These are phyloP conservation scores for Ceratobasidium sp. DNA, from an alignment of 1,284 basidiomycete genomes.

Conservation along the genomic window DNA sequence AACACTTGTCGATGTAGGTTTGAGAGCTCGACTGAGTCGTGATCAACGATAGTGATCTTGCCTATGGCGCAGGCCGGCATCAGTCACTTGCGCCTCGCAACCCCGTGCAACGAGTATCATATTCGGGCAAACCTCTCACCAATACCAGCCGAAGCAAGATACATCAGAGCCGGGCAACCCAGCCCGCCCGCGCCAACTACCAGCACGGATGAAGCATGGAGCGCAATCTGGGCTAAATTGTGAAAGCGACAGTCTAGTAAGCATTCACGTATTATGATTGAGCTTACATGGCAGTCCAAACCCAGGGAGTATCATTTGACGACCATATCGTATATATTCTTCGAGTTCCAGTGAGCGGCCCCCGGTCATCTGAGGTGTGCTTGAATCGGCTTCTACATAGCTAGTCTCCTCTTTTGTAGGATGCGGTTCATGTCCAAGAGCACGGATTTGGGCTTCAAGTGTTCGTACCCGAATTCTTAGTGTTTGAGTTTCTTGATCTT, in stretches of 20 bases:
- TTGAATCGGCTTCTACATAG: neutral
- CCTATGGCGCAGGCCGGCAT: conserved; percentile 59
- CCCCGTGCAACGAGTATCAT: conserved; percentile 11
- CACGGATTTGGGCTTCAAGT: conserved; percentile 16
- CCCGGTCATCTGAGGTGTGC: neutral
- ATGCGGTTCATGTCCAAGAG: conserved; percentile 18
- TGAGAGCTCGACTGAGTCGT: conserved; percentile 89
- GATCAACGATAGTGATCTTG: conserved; percentile 87
- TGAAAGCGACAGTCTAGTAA: conserved; percentile 19
- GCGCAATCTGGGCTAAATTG: conserved; percentile 79
- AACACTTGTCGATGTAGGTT: conserved; percentile 96
- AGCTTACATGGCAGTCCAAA: conserved; percentile 82
- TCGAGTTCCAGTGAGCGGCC: conserved; percentile 52
- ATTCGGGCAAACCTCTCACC: conserved; percentile 63
- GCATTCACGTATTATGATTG: no score
- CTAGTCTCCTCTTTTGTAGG: neutral
- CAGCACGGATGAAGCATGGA: conserved; percentile 79
- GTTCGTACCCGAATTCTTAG: neutral
- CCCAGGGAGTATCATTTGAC: conserved; percentile 95
- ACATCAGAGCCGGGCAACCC: conserved; percentile 95
- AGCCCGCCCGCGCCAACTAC: conserved; percentile 96
- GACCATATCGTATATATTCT: conserved; percentile 92
- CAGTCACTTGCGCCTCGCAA: conserved; percentile 10
- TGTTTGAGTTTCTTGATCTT: conserved; percentile 7
- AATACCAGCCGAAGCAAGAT: conserved; percentile 90